Evolutionary conservation across 257 asterid genomes (phyloP).

Genomic region (Sherardia arvensis): DNA sequence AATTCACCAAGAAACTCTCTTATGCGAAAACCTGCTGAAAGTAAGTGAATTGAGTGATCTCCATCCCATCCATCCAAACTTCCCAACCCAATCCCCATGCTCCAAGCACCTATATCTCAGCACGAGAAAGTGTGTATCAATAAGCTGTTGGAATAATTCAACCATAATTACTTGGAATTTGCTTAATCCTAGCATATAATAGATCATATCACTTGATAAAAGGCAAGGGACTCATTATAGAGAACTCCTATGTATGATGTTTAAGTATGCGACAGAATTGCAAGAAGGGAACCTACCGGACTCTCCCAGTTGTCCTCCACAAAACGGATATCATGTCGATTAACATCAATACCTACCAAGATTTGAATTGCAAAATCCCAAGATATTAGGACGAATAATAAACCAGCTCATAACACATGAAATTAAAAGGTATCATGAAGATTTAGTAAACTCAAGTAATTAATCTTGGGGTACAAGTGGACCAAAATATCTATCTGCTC

Average conservation of each 20-base stretch:
- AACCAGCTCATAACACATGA: constrained; percentile 2
- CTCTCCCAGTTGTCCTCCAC: constrained; percentile 99
- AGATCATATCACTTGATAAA: not conserved
- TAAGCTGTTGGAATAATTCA: constrained; percentile 4
- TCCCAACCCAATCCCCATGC: constrained; percentile 99
- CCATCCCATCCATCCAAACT: constrained; percentile 99
- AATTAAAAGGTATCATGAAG: not conserved
- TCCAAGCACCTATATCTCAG: constrained; percentile 74
- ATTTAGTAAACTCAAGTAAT: not conserved
- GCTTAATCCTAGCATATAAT: not conserved
- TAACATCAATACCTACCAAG: constrained; percentile 73
- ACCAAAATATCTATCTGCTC: not conserved
- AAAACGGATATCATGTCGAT: constrained; percentile 93
- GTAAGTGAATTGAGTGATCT: constrained; percentile 97
- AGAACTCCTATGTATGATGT: not conserved
- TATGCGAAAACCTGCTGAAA: constrained; percentile 74
- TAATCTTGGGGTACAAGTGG: not conserved
- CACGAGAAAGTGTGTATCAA: constrained; percentile 10
- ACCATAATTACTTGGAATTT: not conserved
- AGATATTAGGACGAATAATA: not conserved
- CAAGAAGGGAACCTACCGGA: constrained; percentile 59
- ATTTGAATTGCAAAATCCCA: constrained; percentile 11
- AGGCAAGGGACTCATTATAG: not conserved
- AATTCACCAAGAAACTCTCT: not conserved
- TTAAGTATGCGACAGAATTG: not conserved